Percentiles rank a stretch among this genome's conserved stretches.
Conservation (phyloP, 2,329 filamentous ascomycete genomes). For the Tolypocladium cylindrosporum region DNA sequence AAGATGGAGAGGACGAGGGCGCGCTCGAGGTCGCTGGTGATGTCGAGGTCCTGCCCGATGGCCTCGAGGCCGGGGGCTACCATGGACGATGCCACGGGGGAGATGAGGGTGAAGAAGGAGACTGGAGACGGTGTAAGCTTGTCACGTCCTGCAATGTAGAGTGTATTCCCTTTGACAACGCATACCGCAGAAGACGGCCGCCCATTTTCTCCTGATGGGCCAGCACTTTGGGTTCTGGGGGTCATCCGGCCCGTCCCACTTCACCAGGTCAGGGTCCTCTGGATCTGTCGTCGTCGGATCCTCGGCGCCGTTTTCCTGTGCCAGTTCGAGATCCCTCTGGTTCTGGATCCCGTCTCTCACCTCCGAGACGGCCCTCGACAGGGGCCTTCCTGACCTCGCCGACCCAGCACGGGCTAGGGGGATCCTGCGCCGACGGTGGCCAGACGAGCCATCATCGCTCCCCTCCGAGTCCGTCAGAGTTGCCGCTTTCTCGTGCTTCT, state of each 20-base stretch:
- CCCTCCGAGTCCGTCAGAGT: too few species aligned
- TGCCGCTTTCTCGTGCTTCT: too few species aligned
- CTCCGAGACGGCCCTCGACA: too few species aligned
- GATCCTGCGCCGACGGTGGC: too few species aligned
- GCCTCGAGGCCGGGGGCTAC: conserved; percentile 39
- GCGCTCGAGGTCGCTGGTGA: conserved; percentile 31
- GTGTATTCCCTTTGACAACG: too few species aligned
- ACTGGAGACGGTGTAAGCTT: conserved; percentile 5
- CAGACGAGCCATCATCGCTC: too few species aligned
- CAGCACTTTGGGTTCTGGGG: conserved; percentile 45
- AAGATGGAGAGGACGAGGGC: conserved; percentile 33
- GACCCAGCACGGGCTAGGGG: too few species aligned
- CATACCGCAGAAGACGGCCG: conserved; percentile 29
- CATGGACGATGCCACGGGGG: conserved; percentile 48
- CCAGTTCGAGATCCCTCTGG: too few species aligned
- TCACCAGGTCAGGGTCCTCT: conserved; percentile 28
- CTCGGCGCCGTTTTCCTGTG: too few species aligned
- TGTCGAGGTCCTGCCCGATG: conserved; percentile 44
- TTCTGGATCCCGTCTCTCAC: too few species aligned
- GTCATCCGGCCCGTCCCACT: conserved; percentile 44
- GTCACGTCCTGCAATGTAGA: too few species aligned
- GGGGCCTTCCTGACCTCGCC: too few species aligned
- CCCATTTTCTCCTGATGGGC: conserved; percentile 45
- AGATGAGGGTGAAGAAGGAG: conserved; percentile 51
- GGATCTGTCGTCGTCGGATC: conserved; percentile 4